These are phyloP conservation scores for Dipodascus geniculatus DNA, from an alignment of 805 yeast species.

Conservation along the genomic window DNA sequence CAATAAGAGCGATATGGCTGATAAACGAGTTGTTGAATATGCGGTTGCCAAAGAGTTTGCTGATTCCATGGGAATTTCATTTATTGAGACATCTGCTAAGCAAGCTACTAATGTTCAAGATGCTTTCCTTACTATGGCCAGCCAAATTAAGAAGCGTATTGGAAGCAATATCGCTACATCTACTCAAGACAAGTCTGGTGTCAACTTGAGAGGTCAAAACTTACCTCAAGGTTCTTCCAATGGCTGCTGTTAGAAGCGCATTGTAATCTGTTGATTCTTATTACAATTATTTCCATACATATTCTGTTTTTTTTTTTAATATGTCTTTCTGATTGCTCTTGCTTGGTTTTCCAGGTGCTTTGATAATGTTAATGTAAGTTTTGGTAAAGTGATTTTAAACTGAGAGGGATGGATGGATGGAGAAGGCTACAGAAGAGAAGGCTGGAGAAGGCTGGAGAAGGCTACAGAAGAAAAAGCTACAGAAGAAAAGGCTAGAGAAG, in stretches of 20 bases:
- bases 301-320: not conserved
- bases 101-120: slow-evolving; percentile 95
- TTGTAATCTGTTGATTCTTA: slow-evolving; percentile 1
- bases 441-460: no score
- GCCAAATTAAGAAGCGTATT: slow-evolving; percentile 95
- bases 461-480: no score
- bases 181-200: slow-evolving; percentile 29
- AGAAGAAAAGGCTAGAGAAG: no score
- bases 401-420: not conserved
- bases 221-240: slow-evolving; percentile 29
- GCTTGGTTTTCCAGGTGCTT: not conserved
- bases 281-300: not conserved
- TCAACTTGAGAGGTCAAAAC: slow-evolving; percentile 30
- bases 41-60: slow-evolving; percentile 97
- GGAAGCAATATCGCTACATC: slow-evolving; percentile 31
- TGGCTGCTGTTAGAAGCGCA: slow-evolving; percentile 28
- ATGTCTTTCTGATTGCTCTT: not conserved
- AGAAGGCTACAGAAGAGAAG: no score
- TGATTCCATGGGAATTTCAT: slow-evolving; percentile 86
- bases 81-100: slow-evolving; percentile 92
- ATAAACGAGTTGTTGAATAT: slow-evolving; percentile 90
- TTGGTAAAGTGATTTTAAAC: not conserved
- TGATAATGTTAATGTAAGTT: not conserved
- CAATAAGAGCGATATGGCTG: slow-evolving; percentile 88
- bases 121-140: slow-evolving; percentile 97